Base-by-base conservation (phyloP, 2,329 filamentous ascomycete genomes). In the Canariomyces notabilis region DNA sequence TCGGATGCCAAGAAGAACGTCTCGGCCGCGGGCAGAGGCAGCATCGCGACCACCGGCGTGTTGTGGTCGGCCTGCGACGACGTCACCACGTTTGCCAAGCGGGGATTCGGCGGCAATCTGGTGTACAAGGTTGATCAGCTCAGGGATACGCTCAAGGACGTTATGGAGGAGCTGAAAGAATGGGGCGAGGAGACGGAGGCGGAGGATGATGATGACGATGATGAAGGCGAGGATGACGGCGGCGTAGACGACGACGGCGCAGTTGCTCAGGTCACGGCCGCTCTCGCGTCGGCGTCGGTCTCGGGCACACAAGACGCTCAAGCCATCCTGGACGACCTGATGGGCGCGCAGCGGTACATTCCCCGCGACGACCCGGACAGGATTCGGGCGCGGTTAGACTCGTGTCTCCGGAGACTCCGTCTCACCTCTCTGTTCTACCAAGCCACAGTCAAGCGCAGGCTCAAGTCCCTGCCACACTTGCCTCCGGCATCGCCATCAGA, bases 61-160 rank as follows among this genome's bases (percentile, higher is more conserved):
- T 70, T 95, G 2, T 96, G 90, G 90, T 79, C 86, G 44, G 78
- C 82, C 6, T 96, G 90, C 59, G 90, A 96, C 65, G 75, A 78
- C 6, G 62, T 95, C 14, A 68, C 80, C 2, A 72, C 73, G 7
- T 67, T 95, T 32, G 77, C 82, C 39, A 73, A 72, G 5, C 67
- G 81, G 19, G 89, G 89, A 0, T 76, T 94, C 5, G 78, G 77
- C 0, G 87, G 84, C 0, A 71, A 89, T 47, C 75, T 91, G 37
- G 74, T 85, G 0, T 73, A 76, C 55, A 89, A 85, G 61, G 84
- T 84, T 2, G 80, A 87, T 56, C 76, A 89, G 62, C 87, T 84
- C 66, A 73, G 81, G 33, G 87, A 87, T 46, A 79, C 85, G 2
- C 70, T 96, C 19, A 79, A 87, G 57, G 91, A 96, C 68, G 85